phyloP scores from a whole-genome alignment of 129 eudicot genomes.

The Centella asiatica region DNA sequence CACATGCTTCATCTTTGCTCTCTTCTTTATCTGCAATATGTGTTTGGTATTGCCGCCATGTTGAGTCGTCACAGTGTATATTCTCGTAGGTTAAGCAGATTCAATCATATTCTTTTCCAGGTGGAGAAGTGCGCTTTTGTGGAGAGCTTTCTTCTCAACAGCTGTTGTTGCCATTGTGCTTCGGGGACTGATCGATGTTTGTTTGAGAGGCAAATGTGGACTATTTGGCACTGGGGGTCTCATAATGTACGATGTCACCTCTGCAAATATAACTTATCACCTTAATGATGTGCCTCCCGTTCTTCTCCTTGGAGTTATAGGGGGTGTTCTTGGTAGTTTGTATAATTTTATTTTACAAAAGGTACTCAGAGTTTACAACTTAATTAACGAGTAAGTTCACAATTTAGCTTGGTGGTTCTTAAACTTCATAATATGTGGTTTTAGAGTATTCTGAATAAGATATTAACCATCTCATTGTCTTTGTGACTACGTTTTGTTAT shows the following conservation, averaged over 20 bases:
- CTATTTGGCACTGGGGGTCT: slow-evolving; percentile 94
- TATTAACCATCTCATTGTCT: not conserved
- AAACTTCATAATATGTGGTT: not conserved
- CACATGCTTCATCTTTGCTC: not conserved
- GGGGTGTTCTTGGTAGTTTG: slow-evolving; percentile 73
- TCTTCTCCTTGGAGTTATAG: slow-evolving; percentile 69
- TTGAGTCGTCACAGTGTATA: no score
- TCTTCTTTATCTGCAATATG: not conserved
- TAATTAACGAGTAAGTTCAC: slow-evolving; percentile 60
- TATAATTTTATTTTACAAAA: slow-evolving; percentile 58
- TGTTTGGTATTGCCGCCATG: not conserved
- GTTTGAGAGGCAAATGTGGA: slow-evolving; percentile 87
- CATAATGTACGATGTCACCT: slow-evolving; percentile 76
- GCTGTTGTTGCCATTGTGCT: slow-evolving; percentile 84
- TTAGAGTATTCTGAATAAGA: not conserved
- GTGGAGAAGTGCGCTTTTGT: slow-evolving; percentile 99
- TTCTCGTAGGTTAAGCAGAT: no score
- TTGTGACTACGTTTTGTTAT: slow-evolving; percentile 1
- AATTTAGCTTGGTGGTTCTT: slow-evolving; percentile 6
- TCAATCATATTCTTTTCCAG: slow-evolving; percentile 26
- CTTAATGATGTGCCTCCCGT: slow-evolving; percentile 67
- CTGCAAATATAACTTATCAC: slow-evolving; percentile 64
- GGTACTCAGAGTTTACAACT: slow-evolving; percentile 61
- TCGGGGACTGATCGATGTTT: slow-evolving; percentile 72
- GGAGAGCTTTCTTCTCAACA: slow-evolving; percentile 90